Base-by-base conservation (phyloP, 2,329 filamentous ascomycete genomes). In the Claviceps purpurea region DNA sequence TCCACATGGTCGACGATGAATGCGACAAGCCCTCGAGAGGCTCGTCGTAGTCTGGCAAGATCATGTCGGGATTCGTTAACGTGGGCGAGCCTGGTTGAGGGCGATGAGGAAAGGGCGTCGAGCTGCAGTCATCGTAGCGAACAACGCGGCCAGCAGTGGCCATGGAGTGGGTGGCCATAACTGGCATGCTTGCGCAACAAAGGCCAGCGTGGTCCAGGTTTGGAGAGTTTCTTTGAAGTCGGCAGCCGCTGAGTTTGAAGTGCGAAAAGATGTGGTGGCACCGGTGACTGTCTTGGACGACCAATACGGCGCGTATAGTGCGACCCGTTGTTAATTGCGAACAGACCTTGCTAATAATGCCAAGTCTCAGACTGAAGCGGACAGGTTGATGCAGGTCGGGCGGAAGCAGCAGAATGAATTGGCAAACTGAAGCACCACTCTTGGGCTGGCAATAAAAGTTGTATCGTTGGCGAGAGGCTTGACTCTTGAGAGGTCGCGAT, bases 61-160 rank as follows among this genome's bases (percentile, higher is more conserved):
- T 95, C 88, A 95, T 90, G 66, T 95, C 90, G 50, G 89, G 89
- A 67, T 95, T 94, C 52, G 89, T 94, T 61, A 96, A 73, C 2
- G 90, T 95, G 47, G 90, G 90, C 54, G 88, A 94, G 13, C 81
- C 81, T 57, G 85, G 82, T 53, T 74, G 68, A 45, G 74, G 64
- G 18, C 71, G 67, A 59, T 77, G 74, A 39, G 67, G 63, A 56
- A 65, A 55, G 8, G 45, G 20, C 39, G 57, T 56, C 47, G 60
- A 56, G 52, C 56, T 59, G 52, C 49, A 57, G 52, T 57, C 60
- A 52, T 64, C 60, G 50, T 64, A 63, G 53, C 61, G 59, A 56
- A 58, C 55, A 52, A 65, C 58, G 54, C 58, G 61, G 58, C 58
- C 58, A 51, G 58, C 59, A 50, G 56, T 52, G 49, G 57, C 53